Evolutionary conservation across 2,329 filamentous ascomycete species (phyloP).

Genomic region (Parastagonospora avenae): DNA sequence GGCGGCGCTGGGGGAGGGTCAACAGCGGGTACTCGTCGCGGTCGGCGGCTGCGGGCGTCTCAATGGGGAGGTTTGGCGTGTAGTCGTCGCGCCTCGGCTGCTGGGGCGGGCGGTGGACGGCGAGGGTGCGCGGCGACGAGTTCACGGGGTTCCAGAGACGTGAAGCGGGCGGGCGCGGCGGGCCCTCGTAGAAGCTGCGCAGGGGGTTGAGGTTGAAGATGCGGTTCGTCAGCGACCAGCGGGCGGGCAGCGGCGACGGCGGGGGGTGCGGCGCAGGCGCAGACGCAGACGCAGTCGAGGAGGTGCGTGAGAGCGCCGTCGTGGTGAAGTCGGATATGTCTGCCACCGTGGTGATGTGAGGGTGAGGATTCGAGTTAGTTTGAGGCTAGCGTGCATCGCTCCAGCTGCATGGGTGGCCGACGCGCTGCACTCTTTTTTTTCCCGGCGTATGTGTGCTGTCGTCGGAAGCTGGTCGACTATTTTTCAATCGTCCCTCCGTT

Average conservation of each 20-base stretch:
- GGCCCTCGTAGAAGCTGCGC: slow-evolving; percentile 29
- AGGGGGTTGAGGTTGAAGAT: slow-evolving; percentile 45
- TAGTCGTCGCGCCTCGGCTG: slow-evolving; percentile 33
- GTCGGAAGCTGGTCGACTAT: too few relatives aligned
- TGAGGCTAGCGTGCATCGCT: too few relatives aligned
- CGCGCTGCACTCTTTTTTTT: too few relatives aligned
- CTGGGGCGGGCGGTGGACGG: slow-evolving; percentile 51
- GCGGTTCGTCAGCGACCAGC: slow-evolving; percentile 50
- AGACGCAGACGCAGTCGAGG: slow-evolving; percentile 35
- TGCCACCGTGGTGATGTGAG: slow-evolving; percentile 5
- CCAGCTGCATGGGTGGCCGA: too few relatives aligned
- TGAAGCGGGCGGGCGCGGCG: slow-evolving; percentile 51
- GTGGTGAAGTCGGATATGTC: slow-evolving; percentile 12
- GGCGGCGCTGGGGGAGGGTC: slow-evolving; percentile 62
- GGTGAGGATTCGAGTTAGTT: too few relatives aligned
- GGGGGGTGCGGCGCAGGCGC: slow-evolving; percentile 29
- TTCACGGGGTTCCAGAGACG: slow-evolving; percentile 67
- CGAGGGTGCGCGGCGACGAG: slow-evolving; percentile 57
- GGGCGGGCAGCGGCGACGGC: slow-evolving; percentile 35
- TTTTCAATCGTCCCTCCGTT: too few relatives aligned
- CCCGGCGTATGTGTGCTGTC: too few relatives aligned
- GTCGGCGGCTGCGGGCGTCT: slow-evolving; percentile 40
- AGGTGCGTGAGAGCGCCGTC: slow-evolving; percentile 34
- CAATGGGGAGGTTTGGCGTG: slow-evolving; percentile 52
- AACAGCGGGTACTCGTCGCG: slow-evolving; percentile 62